phyloP scores from a whole-genome alignment of 2,329 filamentous ascomycete genomes.

The Ceratocystis cubensis region DNA sequence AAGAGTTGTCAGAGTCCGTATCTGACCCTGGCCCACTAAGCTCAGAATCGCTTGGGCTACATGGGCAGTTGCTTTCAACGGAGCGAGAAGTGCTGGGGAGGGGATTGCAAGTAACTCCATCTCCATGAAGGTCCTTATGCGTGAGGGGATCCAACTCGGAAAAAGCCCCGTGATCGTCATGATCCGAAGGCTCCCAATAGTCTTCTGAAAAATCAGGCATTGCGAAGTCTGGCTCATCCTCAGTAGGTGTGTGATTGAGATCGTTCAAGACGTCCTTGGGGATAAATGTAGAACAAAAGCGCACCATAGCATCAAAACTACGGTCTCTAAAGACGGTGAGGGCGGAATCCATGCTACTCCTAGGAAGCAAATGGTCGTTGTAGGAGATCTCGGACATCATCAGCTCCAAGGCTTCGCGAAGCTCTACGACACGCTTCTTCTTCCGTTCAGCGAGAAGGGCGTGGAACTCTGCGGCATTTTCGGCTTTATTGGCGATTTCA shows the following conservation, averaged over 20 bases:
- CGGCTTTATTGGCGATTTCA: conserved; percentile 2
- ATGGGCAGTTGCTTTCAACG: neutral
- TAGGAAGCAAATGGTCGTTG: neutral
- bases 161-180: neutral
- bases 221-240: neutral
- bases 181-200: neutral
- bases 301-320: conserved; percentile 7
- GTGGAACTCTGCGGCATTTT: neutral
- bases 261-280: neutral
- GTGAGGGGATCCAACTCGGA: neutral
- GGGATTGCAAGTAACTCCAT: neutral
- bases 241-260: neutral
- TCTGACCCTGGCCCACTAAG: neutral
- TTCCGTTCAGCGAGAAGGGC: neutral
- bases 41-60: neutral
- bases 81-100: neutral
- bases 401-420: neutral
- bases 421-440: neutral
- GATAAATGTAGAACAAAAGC: neutral
- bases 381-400: neutral
- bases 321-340: conserved; percentile 3
- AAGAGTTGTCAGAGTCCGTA: neutral
- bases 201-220: conserved; percentile 2
- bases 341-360: neutral
- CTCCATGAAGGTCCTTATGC: neutral